Percentiles rank a stretch among this genome's conserved stretches.
Conservation (phyloP, 1,139 yeast species). For the Hemisphaericaspora lyxosophila region DNA sequence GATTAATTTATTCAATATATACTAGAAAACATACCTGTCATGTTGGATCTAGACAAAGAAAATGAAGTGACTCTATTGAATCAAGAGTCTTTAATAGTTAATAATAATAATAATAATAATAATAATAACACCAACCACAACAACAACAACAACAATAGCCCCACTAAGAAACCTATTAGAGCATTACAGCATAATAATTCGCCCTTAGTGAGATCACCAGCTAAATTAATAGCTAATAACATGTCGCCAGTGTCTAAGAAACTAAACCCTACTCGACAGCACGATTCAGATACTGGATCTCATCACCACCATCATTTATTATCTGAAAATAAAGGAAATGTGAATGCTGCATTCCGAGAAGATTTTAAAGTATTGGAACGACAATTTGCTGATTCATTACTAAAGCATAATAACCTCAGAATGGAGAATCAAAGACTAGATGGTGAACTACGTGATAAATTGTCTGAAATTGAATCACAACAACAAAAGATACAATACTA, state of each 20-base stretch:
- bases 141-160: too few relatives aligned
- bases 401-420: conserved; percentile 20
- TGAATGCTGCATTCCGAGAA: too few relatives aligned
- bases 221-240: neutral
- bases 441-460: conserved; percentile 21
- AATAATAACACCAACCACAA: too few relatives aligned
- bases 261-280: conserved; percentile 4
- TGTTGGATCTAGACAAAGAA: conserved; percentile 3
- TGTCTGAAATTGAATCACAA: conserved; percentile 19
- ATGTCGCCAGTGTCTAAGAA: neutral
- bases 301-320: too few relatives aligned
- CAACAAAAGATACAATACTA: conserved; percentile 19
- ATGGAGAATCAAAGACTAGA: conserved; percentile 25
- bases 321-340: too few relatives aligned
- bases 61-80: conserved; percentile 9
- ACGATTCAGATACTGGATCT: neutral
- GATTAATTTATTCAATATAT: too few relatives aligned
- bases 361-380: conserved; percentile 22
- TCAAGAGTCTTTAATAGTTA: conserved; percentile 4
- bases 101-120: conserved; percentile 3
- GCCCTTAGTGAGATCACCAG: neutral
- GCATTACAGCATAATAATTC: conserved; percentile 1
- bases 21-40: too few relatives aligned
- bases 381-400: conserved; percentile 28
- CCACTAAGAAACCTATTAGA: neutral